These are phyloP conservation scores for Aspergillus hiratsukae DNA, from an alignment of 2,329 filamentous ascomycete genomes.

Conservation along the genomic window DNA sequence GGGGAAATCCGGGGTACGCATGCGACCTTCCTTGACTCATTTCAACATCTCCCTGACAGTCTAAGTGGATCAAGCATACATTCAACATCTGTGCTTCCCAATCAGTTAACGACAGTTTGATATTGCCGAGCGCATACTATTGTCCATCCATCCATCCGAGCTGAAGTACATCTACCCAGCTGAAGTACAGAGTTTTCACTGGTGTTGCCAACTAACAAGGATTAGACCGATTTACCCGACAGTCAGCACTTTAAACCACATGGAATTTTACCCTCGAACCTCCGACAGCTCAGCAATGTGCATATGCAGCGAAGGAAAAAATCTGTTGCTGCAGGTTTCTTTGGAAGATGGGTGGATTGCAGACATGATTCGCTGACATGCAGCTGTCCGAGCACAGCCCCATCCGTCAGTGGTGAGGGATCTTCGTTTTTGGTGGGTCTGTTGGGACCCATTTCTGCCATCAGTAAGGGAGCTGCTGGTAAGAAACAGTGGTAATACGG, in stretches of 20 bases:
- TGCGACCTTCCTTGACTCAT: background rate
- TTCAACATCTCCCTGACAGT: background rate
- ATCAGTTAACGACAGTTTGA: background rate
- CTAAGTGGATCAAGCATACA: background rate
- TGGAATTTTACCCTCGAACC: background rate
- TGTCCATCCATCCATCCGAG: background rate
- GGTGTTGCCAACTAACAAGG: background rate
- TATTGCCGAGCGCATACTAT: background rate
- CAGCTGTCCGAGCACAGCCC: background rate
- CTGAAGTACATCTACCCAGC: background rate
- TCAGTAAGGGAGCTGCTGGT: background rate
- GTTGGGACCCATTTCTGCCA: background rate
- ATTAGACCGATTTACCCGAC: background rate
- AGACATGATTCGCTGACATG: background rate
- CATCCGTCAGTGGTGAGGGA: background rate
- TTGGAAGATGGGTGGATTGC: background rate
- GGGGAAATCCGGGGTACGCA: background rate
- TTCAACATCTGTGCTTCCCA: background rate
- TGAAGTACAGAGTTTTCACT: background rate
- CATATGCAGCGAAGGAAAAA: constrained; percentile 5
- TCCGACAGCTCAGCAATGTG: background rate
- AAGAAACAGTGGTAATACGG: background rate
- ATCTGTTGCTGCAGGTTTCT: background rate
- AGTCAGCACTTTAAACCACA: constrained; percentile 3
- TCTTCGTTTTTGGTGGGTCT: background rate